Conservation (phyloP, 768 basidiomycete species). For the Udeniomyces megalosporus region DNA sequence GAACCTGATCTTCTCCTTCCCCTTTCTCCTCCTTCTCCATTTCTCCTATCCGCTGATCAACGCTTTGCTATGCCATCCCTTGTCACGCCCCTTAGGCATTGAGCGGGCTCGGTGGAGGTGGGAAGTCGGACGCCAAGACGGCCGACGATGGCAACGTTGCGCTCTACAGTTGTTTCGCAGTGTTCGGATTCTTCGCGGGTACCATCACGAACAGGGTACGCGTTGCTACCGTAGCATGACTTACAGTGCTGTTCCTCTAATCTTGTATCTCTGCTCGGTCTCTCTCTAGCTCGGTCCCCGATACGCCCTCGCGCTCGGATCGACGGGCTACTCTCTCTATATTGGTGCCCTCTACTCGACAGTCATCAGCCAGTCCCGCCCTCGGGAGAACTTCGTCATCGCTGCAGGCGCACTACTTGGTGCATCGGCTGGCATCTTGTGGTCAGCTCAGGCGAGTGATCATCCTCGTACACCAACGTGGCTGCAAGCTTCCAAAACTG, state of each 20-base stretch:
- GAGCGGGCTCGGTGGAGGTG: slow-evolving; percentile 53
- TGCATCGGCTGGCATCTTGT: slow-evolving; percentile 13
- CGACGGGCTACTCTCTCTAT: slow-evolving; percentile 16
- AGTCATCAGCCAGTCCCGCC: slow-evolving; percentile 7
- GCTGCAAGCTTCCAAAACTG: too few species aligned
- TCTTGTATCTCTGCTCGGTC: too few species aligned
- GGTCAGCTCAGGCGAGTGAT: slow-evolving; percentile 12
- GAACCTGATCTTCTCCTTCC: too few species aligned
- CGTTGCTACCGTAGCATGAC: too few species aligned
- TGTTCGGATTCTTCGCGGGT: slow-evolving; percentile 15
- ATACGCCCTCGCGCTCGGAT: slow-evolving; percentile 10
- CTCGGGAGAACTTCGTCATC: slow-evolving; percentile 16
- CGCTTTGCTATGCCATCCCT: background rate
- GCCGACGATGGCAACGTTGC: slow-evolving; percentile 33
- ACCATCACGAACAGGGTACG: slow-evolving; percentile 16
- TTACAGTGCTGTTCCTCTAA: too few species aligned
- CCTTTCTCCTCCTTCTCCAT: background rate
- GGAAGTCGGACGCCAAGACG: slow-evolving; percentile 49
- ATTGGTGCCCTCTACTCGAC: slow-evolving; percentile 16
- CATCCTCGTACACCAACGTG: too few species aligned
- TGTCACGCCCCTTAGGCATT: background rate
- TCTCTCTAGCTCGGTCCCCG: slow-evolving; percentile 17
- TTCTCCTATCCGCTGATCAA: background rate
- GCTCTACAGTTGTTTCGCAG: slow-evolving; percentile 8
- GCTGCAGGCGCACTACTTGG: slow-evolving; percentile 17